phyloP scores from a whole-genome alignment of 331 rosid genomes.

The Acacia concinna region DNA sequence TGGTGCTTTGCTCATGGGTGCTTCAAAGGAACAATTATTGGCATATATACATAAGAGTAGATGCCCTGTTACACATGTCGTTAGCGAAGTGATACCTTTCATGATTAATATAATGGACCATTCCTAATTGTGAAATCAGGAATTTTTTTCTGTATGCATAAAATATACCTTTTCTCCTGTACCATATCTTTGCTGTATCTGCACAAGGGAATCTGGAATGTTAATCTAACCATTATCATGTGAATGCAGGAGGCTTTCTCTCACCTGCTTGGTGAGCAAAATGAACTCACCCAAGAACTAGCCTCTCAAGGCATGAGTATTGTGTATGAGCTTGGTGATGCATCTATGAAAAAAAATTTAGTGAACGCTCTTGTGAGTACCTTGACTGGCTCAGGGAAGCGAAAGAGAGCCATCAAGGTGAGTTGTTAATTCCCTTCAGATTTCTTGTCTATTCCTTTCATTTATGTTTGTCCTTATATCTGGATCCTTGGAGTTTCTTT shows the following conservation, averaged over 20 bases:
- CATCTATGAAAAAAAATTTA: conserved; percentile 76
- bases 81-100: background rate
- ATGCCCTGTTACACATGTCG: background rate
- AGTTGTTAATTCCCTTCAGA: conserved; percentile 31
- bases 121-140: background rate
- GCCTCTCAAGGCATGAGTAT: conserved; percentile 99
- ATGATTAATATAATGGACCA: background rate
- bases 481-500: conserved; percentile 15
- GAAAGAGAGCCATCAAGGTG: conserved; percentile 94
- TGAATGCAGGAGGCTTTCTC: conserved; percentile 93
- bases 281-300: conserved; percentile 94
- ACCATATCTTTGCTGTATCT: conserved; percentile 12
- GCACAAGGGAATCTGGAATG: conserved; percentile 9
- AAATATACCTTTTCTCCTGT: background rate
- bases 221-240: conserved; percentile 28
- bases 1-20: background rate
- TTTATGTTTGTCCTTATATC: conserved; percentile 7
- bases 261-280: conserved; percentile 86
- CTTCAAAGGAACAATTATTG: background rate
- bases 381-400: conserved; percentile 87
- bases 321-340: conserved; percentile 94
- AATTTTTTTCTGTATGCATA: background rate
- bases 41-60: background rate
- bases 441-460: conserved; percentile 22
- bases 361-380: conserved; percentile 87